Conservation (phyloP, 202 grass and related monocot species). For the Panicum hallii region DNA sequence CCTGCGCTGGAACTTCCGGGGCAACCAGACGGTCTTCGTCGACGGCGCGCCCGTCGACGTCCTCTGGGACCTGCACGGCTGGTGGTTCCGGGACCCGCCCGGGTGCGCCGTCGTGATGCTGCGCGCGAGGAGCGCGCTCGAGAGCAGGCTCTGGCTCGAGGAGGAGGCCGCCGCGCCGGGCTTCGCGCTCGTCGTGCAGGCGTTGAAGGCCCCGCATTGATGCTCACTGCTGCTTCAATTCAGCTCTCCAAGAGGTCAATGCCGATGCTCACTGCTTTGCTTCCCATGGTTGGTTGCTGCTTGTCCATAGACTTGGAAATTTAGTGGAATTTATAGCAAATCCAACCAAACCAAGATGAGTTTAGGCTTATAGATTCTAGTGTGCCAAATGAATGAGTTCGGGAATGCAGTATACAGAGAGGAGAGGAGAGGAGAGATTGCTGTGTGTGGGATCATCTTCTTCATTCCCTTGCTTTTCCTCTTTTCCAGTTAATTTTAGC, state of each 20-base stretch:
- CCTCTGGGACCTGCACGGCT: slow-evolving; percentile 87
- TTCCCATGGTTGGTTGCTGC: background rate
- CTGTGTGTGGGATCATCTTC: slow-evolving; percentile 11
- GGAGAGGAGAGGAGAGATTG: background rate
- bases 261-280: background rate
- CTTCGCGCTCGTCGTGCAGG: slow-evolving; percentile 81
- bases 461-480: background rate
- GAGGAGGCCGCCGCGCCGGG: slow-evolving; percentile 66
- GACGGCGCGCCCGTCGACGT: slow-evolving; percentile 83
- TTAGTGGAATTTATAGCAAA: slow-evolving; percentile 38
- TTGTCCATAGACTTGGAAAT: background rate
- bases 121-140: slow-evolving; percentile 66
- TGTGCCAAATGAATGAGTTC: background rate
- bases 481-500: slow-evolving; percentile 9
- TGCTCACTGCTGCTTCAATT: too few species aligned
- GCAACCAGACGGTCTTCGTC: slow-evolving; percentile 97
- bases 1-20: slow-evolving; percentile 88
- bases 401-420: slow-evolving; percentile 10
- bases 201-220: slow-evolving; percentile 59
- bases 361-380: slow-evolving; percentile 7
- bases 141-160: slow-evolving; percentile 90
- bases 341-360: slow-evolving; percentile 15
- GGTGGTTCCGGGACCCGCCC: slow-evolving; percentile 69
- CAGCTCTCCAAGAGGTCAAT: background rate
- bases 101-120: slow-evolving; percentile 79